These are phyloP conservation scores for Pseudocercospora vitis DNA, from an alignment of 2,329 filamentous ascomycete species.

Conservation along the genomic window DNA sequence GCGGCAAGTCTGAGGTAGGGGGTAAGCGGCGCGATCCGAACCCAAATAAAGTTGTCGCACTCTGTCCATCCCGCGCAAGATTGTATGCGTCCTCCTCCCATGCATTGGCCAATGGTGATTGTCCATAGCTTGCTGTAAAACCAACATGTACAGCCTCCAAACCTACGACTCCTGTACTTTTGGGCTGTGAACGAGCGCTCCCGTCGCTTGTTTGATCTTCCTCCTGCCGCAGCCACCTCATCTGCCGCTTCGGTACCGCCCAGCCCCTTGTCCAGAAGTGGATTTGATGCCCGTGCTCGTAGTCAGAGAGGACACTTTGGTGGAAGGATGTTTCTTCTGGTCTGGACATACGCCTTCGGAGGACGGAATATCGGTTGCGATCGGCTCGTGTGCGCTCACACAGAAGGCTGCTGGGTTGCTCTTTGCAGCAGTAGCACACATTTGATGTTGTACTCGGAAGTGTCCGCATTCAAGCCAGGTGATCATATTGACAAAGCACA, in stretches of 20 bases:
- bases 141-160: no score
- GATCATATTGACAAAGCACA: slow-evolving; percentile 25
- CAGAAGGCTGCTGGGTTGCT: slow-evolving; percentile 15
- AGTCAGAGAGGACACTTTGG: neutral
- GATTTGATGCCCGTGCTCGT: slow-evolving; percentile 1
- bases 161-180: no score
- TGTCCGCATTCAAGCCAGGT: slow-evolving; percentile 24
- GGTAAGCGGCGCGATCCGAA: no score
- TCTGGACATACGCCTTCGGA: slow-evolving; percentile 19
- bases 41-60: neutral
- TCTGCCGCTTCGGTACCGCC: neutral
- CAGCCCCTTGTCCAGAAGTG: slow-evolving; percentile 1
- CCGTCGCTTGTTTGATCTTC: neutral
- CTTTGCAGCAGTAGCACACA: slow-evolving; percentile 17
- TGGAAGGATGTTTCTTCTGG: slow-evolving; percentile 11
- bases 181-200: no score
- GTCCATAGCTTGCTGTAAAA: no score
- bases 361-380: slow-evolving; percentile 20
- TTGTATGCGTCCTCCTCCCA: neutral
- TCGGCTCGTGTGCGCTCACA: slow-evolving; percentile 21
- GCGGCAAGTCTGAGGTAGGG: no score
- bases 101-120: no score
- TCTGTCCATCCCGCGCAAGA: neutral
- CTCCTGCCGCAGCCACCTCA: neutral
- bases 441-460: slow-evolving; percentile 18